Evolutionary conservation across 768 basidiomycete species (phyloP), one percentile per base, ranked within the genome.

Genomic region (Cyclocybe cylindracea): DNA sequence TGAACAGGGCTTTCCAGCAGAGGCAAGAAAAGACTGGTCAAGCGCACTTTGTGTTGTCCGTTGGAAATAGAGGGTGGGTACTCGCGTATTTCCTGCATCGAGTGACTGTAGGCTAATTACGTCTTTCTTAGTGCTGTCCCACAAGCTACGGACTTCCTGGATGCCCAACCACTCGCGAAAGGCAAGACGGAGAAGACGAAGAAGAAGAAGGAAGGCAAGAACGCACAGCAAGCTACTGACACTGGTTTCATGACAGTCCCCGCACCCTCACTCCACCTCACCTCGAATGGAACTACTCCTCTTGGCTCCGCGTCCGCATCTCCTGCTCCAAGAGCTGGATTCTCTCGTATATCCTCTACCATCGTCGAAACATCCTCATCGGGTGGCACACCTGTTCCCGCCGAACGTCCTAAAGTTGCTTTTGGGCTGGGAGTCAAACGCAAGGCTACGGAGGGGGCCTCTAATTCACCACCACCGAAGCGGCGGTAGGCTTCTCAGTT

Each of bases 11-110:
- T 10, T 99, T 99, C 76, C 88, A 95, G 64, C 84, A 87, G 47
- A 79, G 97, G 50, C 94, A 97, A 66, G 87, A 94, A 70, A 94
- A 93, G 75, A 84, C 91, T 7, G 96, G 97, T 1, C 91, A 95
- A 61, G 96, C 97, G 7, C 94, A 97, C 63, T 98, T 99, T 71
- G 90, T 98, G 13, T 69, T 99, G 53, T 94, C 91, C 1, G 92
- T 96, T 36, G 94, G 94, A 57, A 96, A 94, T 65, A 79, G 91
- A 78, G 91, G 91, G 89, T 93, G 66, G 16, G 87, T 71, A 18
- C 50, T 39, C 24, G 24, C 3, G 4, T 18, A 19, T 46, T 49
- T 16, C 16, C 29, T 38, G 42, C 8, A n/a, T 10, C 13, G 38
- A 19, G 18, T 39, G 8, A 39, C 24, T 53, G 46, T 44, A 48